Percentiles rank a stretch among this genome's conserved stretches.
Conservation (phyloP, 345 rosid species). For the Brassica carinata region DNA sequence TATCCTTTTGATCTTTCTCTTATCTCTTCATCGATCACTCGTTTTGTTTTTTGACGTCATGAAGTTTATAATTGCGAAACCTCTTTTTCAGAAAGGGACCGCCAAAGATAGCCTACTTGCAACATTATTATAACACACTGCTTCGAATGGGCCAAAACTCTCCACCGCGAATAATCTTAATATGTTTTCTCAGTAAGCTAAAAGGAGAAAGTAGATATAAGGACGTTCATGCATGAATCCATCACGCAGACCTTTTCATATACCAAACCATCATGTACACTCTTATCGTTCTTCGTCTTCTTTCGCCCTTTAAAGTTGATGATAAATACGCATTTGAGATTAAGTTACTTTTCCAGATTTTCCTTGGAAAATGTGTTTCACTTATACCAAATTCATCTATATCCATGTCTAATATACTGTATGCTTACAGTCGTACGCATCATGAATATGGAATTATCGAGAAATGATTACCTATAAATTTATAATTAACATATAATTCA, state of each 20-base stretch:
- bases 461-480: too few relatives aligned
- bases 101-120: conserved; percentile 30
- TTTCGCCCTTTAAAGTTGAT: conserved; percentile 13
- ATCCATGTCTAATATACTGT: too few relatives aligned
- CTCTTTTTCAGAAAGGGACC: conserved; percentile 39
- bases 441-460: too few relatives aligned
- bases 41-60: conserved; percentile 18
- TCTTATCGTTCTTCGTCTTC: conserved; percentile 37
- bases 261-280: conserved; percentile 33
- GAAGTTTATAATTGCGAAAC: conserved; percentile 24
- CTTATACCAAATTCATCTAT: too few relatives aligned
- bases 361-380: conserved; percentile 4
- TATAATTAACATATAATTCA: too few relatives aligned
- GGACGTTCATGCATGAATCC: conserved; percentile 39
- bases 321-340: not conserved
- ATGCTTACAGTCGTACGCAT: too few relatives aligned
- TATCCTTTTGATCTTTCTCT: conserved; percentile 26
- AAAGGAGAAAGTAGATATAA: not conserved
- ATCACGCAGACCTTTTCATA: conserved; percentile 27
- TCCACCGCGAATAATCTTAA: conserved; percentile 21
- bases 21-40: conserved; percentile 42
- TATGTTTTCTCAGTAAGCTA: conserved; percentile 14
- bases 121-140: conserved; percentile 35
- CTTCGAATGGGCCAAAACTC: conserved; percentile 40
- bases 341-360: conserved; percentile 5